Percentiles rank a stretch among this genome's conserved stretches.
Conservation (phyloP, 2,329 filamentous ascomycete genomes). For the Hypoxylon sp. region DNA sequence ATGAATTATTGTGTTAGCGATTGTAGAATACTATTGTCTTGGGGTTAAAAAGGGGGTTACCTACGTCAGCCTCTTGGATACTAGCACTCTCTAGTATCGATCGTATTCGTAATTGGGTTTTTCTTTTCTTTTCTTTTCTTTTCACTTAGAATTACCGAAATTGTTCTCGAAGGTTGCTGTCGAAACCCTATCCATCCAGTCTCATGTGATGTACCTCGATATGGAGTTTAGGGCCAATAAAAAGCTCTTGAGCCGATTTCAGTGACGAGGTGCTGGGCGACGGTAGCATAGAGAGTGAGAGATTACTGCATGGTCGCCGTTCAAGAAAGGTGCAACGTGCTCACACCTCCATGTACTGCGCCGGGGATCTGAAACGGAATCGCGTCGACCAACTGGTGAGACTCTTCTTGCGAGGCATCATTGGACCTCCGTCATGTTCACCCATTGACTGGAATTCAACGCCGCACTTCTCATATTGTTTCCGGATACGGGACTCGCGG, state of each 20-base stretch:
- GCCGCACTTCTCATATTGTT: neutral
- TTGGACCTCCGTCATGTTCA: neutral
- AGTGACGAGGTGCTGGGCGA: neutral
- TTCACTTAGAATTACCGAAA: no score
- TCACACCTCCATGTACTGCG: neutral
- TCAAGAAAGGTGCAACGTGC: neutral
- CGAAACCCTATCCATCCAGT: no score
- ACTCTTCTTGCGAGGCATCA: neutral
- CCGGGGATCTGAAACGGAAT: neutral
- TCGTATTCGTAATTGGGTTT: no score
- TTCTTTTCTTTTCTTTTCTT: no score
- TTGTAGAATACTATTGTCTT: no score
- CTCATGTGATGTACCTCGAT: no score
- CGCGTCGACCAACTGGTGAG: neutral
- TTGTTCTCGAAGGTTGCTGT: no score
- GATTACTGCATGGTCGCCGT: neutral
- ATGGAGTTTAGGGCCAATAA: no score
- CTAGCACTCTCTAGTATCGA: no score
- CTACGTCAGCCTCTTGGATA: no score
- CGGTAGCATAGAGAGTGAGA: neutral
- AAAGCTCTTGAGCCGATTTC: neutral
- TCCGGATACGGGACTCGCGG: constrained; percentile 1
- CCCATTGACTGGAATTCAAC: neutral
- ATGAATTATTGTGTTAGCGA: no score
- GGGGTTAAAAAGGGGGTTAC: no score